A percentile compares a stretch with the other conserved stretches of the same genome.
These are phyloP conservation scores for Dryas integrifolia DNA, from an alignment of 331 rosid genomes.

Conservation along the genomic window DNA sequence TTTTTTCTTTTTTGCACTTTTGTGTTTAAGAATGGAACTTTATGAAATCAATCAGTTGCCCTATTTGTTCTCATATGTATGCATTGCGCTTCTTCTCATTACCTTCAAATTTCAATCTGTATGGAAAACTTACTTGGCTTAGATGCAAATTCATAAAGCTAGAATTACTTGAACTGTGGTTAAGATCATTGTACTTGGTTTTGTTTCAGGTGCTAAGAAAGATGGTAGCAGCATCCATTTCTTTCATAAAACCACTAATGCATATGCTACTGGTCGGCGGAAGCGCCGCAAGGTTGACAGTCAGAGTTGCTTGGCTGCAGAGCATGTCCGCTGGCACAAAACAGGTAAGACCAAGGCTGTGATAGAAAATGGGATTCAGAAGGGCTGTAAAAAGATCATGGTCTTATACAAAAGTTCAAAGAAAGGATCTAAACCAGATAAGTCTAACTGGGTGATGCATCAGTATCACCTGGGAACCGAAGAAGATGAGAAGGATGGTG, in stretches of 20 bases:
- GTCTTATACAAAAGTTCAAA: constrained; percentile 61
- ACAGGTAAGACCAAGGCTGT: constrained; percentile 81
- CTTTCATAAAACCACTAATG: constrained; percentile 68
- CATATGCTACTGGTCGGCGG: constrained; percentile 73
- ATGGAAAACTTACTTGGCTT: not conserved
- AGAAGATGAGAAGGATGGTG: constrained; percentile 76
- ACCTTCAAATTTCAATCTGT: not conserved
- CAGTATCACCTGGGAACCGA: constrained; percentile 83
- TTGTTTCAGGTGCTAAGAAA: constrained; percentile 67
- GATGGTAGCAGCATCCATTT: constrained; percentile 75
- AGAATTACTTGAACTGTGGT: constrained; percentile 1
- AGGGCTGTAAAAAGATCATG: constrained; percentile 85
- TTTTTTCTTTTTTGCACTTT: too few species aligned
- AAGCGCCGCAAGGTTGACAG: constrained; percentile 81
- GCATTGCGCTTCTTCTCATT: not conserved
- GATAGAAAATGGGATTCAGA: constrained; percentile 51
- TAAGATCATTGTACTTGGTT: constrained; percentile 7
- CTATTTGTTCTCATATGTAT: not conserved
- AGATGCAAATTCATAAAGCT: constrained; percentile 17
- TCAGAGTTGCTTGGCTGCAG: constrained; percentile 40
- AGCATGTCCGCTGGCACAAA: constrained; percentile 91
- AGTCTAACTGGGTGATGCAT: constrained; percentile 79
- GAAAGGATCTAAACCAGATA: constrained; percentile 59
- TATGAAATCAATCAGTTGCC: not conserved
- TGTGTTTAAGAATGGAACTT: constrained; percentile 4